phyloP scores from a whole-genome alignment of 2,329 filamentous ascomycete genomes.

The Fusarium sp. region DNA sequence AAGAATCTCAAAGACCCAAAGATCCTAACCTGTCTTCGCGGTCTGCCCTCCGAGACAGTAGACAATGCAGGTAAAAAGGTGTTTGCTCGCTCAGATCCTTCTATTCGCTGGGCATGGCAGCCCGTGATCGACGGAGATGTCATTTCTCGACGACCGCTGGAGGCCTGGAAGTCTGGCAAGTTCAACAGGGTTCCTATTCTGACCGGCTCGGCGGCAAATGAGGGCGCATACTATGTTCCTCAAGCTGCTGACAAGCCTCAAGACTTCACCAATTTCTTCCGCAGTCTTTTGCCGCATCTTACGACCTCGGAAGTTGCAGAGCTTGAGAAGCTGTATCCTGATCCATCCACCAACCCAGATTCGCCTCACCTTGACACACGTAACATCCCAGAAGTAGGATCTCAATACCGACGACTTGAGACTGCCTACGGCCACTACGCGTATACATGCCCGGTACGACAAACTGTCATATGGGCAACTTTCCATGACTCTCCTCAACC shows the following conservation, averaged over 20 bases:
- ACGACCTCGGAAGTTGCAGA: slow-evolving; percentile 26
- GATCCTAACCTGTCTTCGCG: slow-evolving; percentile 46
- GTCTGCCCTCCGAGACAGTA: slow-evolving; percentile 44
- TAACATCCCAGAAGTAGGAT: slow-evolving; percentile 27
- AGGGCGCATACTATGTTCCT: slow-evolving; percentile 50
- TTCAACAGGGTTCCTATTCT: slow-evolving; percentile 52
- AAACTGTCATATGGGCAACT: slow-evolving; percentile 44
- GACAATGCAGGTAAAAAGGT: slow-evolving; percentile 49
- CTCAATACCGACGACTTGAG: slow-evolving; percentile 41
- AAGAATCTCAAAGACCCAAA: slow-evolving; percentile 46
- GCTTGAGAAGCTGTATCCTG: slow-evolving; percentile 39
- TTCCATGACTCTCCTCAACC: slow-evolving; percentile 41
- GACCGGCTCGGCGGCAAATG: slow-evolving; percentile 49
- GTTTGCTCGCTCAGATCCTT: slow-evolving; percentile 48
- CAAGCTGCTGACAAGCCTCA: slow-evolving; percentile 30
- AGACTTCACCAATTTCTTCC: slow-evolving; percentile 49
- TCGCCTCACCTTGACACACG: slow-evolving; percentile 39
- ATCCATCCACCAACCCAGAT: slow-evolving; percentile 30
- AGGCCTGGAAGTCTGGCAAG: slow-evolving; percentile 52
- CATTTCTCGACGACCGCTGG: slow-evolving; percentile 49
- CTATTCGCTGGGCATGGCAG: slow-evolving; percentile 52
- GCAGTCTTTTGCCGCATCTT: slow-evolving; percentile 46
- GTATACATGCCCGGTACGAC: slow-evolving; percentile 43
- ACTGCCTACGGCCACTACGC: slow-evolving; percentile 45
- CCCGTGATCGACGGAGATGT: slow-evolving; percentile 50